Percentiles rank a stretch among this genome's conserved stretches.
Conservation (phyloP, 2,329 filamentous ascomycete species). For the Penicillium fuscoglaucum region DNA sequence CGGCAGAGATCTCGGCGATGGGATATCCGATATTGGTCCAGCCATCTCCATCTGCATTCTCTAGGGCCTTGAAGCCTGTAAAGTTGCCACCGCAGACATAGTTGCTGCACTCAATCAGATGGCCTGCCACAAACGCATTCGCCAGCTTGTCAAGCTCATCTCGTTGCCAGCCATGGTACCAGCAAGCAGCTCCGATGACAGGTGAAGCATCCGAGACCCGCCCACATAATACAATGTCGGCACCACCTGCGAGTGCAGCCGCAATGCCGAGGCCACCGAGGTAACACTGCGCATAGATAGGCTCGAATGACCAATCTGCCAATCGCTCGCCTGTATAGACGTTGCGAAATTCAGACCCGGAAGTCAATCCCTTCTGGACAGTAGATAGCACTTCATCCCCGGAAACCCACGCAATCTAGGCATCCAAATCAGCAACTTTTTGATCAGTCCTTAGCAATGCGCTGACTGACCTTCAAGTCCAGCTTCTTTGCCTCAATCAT, state of each 20-base stretch:
- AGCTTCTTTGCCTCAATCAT: constrained; percentile 43
- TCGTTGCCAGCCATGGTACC: constrained; percentile 47
- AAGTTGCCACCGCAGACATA: constrained; percentile 49
- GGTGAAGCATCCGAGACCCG: constrained; percentile 48
- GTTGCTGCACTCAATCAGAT: constrained; percentile 44
- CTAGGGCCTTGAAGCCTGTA: constrained; percentile 44
- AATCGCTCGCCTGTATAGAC: constrained; percentile 39
- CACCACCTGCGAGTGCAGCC: constrained; percentile 42
- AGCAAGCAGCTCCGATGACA: constrained; percentile 45
- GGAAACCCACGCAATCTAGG: constrained; percentile 48
- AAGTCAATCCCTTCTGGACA: constrained; percentile 32
- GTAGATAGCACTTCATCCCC: constrained; percentile 48
- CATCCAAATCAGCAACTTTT: not conserved
- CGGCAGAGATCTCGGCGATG: constrained; percentile 47
- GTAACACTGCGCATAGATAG: constrained; percentile 35
- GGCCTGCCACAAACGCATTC: constrained; percentile 42
- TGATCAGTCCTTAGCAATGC: not conserved
- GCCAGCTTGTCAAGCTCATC: constrained; percentile 41
- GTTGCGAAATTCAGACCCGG: constrained; percentile 40
- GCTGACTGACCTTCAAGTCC: constrained; percentile 37
- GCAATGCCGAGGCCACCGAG: constrained; percentile 45
- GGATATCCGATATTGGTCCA: constrained; percentile 51
- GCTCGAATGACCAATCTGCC: constrained; percentile 41
- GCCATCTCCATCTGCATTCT: constrained; percentile 27
- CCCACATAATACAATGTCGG: constrained; percentile 49